phyloP scores from a whole-genome alignment of 371 early-diverging fungal species.

The Parasitella parasitica region DNA sequence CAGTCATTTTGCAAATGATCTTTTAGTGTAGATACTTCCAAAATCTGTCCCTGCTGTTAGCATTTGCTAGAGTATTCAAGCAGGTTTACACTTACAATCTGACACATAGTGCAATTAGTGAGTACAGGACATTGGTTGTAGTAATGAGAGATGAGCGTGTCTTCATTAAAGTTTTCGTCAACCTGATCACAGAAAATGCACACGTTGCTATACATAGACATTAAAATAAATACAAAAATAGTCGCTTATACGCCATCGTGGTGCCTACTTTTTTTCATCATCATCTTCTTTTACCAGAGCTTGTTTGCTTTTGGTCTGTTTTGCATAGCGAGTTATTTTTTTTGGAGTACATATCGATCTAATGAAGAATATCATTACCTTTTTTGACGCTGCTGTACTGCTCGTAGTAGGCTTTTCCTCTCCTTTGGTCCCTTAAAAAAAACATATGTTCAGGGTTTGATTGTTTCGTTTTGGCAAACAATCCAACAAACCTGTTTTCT shows the following conservation, averaged over 20 bases:
- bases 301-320: constrained; percentile 5
- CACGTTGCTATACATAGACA: neutral
- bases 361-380: too few relatives aligned
- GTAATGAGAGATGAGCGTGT: constrained; percentile 73
- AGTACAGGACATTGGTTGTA: constrained; percentile 76
- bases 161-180: constrained; percentile 68
- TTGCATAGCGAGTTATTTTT: too few relatives aligned
- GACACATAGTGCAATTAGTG: constrained; percentile 69
- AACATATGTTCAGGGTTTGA: neutral
- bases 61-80: neutral
- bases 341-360: too few relatives aligned
- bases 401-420: neutral
- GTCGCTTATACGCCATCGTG: too few relatives aligned
- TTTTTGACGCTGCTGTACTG: neutral
- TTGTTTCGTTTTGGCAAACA: neutral
- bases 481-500: constrained; percentile 1
- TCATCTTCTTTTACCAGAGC: neutral
- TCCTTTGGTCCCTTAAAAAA: neutral
- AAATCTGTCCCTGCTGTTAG: constrained; percentile 55
- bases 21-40: constrained; percentile 70
- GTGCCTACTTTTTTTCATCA: neutral
- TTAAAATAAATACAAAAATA: too few relatives aligned
- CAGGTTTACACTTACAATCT: constrained; percentile 53
- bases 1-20: constrained; percentile 72
- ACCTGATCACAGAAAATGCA: constrained; percentile 83